phyloP scores from a whole-genome alignment of 331 rosid species.

The Rhamnella rubrinervis region DNA sequence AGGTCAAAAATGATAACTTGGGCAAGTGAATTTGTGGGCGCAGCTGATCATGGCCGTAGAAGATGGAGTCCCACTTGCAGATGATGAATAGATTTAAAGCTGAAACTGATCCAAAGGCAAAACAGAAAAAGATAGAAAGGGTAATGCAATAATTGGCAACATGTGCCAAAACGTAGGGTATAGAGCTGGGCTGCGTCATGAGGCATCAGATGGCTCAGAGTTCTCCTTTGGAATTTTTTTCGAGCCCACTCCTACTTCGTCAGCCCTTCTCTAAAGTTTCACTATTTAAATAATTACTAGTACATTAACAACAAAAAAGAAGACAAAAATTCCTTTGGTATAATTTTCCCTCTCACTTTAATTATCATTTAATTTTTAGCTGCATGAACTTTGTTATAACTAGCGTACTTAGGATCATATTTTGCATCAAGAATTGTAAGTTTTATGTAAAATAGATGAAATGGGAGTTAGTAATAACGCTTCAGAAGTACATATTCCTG shows the following conservation, averaged over 20 bases:
- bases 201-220: conserved; percentile 7
- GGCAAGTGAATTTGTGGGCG: too few relatives aligned
- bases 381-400: too few relatives aligned
- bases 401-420: too few relatives aligned
- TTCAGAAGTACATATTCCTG: too few relatives aligned
- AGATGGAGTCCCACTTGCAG: not conserved
- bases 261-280: conserved; percentile 47
- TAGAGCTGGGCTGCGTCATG: conserved; percentile 17
- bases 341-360: too few relatives aligned
- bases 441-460: too few relatives aligned
- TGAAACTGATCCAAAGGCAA: conserved; percentile 11
- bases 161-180: conserved; percentile 32
- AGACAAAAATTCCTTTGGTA: too few relatives aligned
- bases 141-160: conserved; percentile 40
- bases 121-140: conserved; percentile 3
- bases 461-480: too few relatives aligned
- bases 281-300: conserved; percentile 17
- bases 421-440: too few relatives aligned
- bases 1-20: too few relatives aligned
- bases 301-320: not conserved
- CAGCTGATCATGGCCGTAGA: not conserved
- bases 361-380: too few relatives aligned
- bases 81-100: conserved; percentile 10
- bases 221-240: conserved; percentile 22
- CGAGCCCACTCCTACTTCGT: conserved; percentile 38